Base-by-base conservation (phyloP, 768 basidiomycete genomes). In the Lactarius evosmus region DNA sequence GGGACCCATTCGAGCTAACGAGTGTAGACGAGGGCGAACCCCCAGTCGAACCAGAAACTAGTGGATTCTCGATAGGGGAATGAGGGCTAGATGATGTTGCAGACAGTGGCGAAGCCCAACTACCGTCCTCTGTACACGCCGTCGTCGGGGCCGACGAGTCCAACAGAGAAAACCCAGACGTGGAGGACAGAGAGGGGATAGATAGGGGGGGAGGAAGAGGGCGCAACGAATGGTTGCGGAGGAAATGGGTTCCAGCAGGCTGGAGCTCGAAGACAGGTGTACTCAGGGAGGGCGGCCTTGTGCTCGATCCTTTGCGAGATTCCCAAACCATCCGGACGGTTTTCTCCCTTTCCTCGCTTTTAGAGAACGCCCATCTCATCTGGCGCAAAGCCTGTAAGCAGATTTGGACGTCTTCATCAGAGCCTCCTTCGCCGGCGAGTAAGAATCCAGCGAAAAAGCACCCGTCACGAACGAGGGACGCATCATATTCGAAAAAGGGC, bases 391-490 rank as follows among this genome's bases (percentile, higher is more conserved):
- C 93, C 6, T 82, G 78, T 4, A 95, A 76, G 70, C 91, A 95
- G 29, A 77, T 64, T 33, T 78, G 73, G 25, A 79, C 75, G 59
- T 85, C 81, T 19, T 87, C 85, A 5, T 83, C 77, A 17, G 75
- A 65, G 9, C 82, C 84, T 8, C 76, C 72, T 62, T 83, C 85
- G 38, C 75, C 70, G 0, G 89, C 90, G 7, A 92, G 81, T 41
- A 94, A 76, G 66, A 88, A 83, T 2, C 86, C 93, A 4, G 91
- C 91, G 69, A 89, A 95, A 80, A 89, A 96, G 70, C 89, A 92
- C 3, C 95, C 95, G 69, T 96, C 94, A 22, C 91, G 84, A 58
- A 95, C 85, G 4, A 95, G 80, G 22, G 89, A 88, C 1, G 93
- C 84, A 72, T 98, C 95, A 80, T 88, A 95, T 69, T 81, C 81